phyloP scores from a whole-genome alignment of 1,284 basidiomycete genomes.

The Ustilago vetiveriae region DNA sequence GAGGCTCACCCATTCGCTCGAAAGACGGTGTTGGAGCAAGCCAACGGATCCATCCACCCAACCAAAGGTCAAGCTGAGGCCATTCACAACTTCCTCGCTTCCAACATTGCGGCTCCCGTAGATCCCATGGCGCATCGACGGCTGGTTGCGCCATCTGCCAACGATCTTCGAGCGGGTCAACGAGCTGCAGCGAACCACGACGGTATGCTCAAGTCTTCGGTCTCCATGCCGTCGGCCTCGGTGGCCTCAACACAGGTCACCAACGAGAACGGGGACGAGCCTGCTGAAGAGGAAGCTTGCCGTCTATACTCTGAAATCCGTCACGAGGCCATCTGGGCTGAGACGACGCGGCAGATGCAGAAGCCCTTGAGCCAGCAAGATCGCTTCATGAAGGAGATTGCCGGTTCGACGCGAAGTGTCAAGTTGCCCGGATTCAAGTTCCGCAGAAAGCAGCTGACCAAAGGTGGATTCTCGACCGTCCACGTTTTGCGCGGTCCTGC shows the following conservation, averaged over 20 bases:
- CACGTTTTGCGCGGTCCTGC: slow-evolving; percentile 61
- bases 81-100: slow-evolving; percentile 43
- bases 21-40: slow-evolving; percentile 7
- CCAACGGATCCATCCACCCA: slow-evolving; percentile 28
- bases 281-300: slow-evolving; percentile 29
- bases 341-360: slow-evolving; percentile 39
- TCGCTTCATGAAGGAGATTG: slow-evolving; percentile 31
- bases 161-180: slow-evolving; percentile 27
- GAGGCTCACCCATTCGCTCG: slow-evolving; percentile 42
- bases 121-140: slow-evolving; percentile 37
- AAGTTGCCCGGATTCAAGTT: slow-evolving; percentile 61
- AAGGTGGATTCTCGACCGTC: slow-evolving; percentile 66
- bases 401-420: slow-evolving; percentile 37
- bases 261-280: slow-evolving; percentile 17
- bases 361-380: slow-evolving; percentile 31
- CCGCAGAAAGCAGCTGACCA: slow-evolving; percentile 53
- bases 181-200: slow-evolving; percentile 11
- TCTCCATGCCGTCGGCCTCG: slow-evolving; percentile 4
- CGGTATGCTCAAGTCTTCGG: slow-evolving; percentile 4
- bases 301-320: slow-evolving; percentile 41
- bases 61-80: slow-evolving; percentile 35
- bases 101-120: slow-evolving; percentile 28
- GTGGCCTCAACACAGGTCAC: slow-evolving; percentile 6
- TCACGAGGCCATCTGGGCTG: slow-evolving; percentile 47
- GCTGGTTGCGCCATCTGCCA: slow-evolving; percentile 20